phyloP scores from a whole-genome alignment of 2,329 filamentous ascomycete genomes.

The Orbilia brochopaga region DNA sequence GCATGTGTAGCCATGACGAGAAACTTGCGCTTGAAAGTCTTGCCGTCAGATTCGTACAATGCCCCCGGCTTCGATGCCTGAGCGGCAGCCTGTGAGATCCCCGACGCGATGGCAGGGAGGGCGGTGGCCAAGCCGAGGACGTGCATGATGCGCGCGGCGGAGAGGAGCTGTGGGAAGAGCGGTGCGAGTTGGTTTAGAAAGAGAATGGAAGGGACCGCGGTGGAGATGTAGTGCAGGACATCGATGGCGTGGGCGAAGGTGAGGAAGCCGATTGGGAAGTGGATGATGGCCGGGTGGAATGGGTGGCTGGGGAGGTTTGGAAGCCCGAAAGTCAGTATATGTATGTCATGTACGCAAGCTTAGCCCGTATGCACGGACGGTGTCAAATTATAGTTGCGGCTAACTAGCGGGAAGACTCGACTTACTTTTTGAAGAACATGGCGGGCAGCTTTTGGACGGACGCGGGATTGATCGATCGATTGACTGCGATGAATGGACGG shows the following conservation, averaged over 20 bases:
- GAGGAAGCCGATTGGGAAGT: constrained; percentile 50
- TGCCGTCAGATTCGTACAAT: constrained; percentile 42
- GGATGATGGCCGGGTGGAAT: constrained; percentile 44
- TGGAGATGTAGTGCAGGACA: constrained; percentile 38
- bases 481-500: neutral
- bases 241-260: constrained; percentile 41
- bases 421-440: constrained; percentile 23
- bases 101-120: constrained; percentile 29
- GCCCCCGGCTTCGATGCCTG: constrained; percentile 26
- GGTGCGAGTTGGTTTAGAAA: constrained; percentile 26
- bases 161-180: constrained; percentile 31
- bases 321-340: constrained; percentile 7
- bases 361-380: neutral
- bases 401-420: neutral
- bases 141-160: constrained; percentile 35
- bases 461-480: neutral
- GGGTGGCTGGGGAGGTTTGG: constrained; percentile 29
- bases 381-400: neutral
- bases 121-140: constrained; percentile 36
- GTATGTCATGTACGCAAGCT: neutral
- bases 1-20: constrained; percentile 37
- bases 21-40: constrained; percentile 42
- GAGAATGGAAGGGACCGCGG: constrained; percentile 23
- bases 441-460: constrained; percentile 5
- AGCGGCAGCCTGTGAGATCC: constrained; percentile 26